Base-by-base conservation (phyloP, 148 eudicot species). In the Agrostemma githago region DNA sequence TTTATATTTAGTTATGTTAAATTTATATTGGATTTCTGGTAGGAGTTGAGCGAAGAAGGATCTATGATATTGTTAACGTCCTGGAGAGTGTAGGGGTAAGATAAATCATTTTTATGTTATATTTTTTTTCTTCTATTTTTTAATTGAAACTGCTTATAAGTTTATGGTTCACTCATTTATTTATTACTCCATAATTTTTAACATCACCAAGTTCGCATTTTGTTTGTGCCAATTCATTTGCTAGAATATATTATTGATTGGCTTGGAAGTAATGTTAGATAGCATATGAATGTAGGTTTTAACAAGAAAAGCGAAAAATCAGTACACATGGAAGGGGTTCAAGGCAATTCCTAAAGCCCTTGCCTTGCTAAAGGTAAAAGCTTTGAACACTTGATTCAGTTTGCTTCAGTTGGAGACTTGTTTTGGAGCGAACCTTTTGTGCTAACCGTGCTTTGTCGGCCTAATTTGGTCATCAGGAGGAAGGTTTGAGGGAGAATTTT, bases 41-140 rank as follows among this genome's bases (percentile, higher is more conserved):
- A 95, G 99, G 94, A 44, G 99, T 95, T 72, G 99, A 95, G 85
- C 87, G 97, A 82, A 84, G 99, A 67, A 88, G 99, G 91, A 95
- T 95, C 88, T 95, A 95, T 75, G 99, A 95, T 62, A 95, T 95
- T 6, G 99, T 95, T 56, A 95, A 95, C 78, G 99, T 95, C 8
- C 76, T 95, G 61, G 99, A 95, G 79, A 95, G 99, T 63, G 87
- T 92, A 76, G 97, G 97, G 74, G 99, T 92, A 84, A 86, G 89
- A 79, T 66, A 73, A 73, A 44, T 54, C 9, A 9, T 54, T 4
- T 65, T 65, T 26, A 9, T 54, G 3, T 43, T 65, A n/a, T n/a
- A n/a, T 26, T 26, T 11, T 34, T 40, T 39, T 10, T 62, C 3
- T 5, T 39, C 2, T n/a, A n/a, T n/a, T n/a, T 3, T 64, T 64